Percentiles rank a stretch among this genome's conserved stretches.
phyloP scores from a whole-genome alignment of 345 rosid species.

The Pistacia vera region DNA sequence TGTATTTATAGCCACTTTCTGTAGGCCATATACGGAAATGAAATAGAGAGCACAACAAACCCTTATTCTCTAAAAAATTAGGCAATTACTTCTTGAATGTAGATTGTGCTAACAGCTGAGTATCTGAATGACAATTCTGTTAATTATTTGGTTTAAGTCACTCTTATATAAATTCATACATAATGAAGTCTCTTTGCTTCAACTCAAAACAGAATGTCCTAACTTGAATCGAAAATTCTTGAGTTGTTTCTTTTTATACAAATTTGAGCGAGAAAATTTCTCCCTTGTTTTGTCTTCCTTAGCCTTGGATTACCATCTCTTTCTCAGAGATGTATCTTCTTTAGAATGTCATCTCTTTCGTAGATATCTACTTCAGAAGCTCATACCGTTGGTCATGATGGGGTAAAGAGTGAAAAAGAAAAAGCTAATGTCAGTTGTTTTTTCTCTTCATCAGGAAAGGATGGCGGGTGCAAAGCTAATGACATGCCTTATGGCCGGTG shows the following conservation, averaged over 20 bases:
- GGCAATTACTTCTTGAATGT: background rate
- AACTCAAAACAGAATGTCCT: background rate
- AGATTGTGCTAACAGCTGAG: too few species aligned
- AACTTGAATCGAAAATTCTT: background rate
- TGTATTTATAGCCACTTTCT: background rate
- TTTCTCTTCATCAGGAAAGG: conserved; percentile 60
- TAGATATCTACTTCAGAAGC: too few species aligned
- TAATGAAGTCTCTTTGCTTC: background rate
- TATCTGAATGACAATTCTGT: background rate
- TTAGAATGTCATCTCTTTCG: too few species aligned
- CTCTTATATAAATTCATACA: background rate
- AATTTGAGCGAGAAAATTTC: too few species aligned
- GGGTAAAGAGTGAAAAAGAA: too few species aligned
- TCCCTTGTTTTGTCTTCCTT: too few species aligned
- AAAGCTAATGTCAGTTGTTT: background rate
- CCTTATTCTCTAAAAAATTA: background rate
- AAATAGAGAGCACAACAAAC: background rate
- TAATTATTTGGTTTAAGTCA: background rate
- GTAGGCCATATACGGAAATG: background rate
- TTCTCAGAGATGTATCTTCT: too few species aligned
- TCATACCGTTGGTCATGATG: too few species aligned
- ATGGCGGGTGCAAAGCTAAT: conserved; percentile 81
- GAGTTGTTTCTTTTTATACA: background rate
- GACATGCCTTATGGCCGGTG: conserved; percentile 85
- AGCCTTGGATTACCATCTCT: too few species aligned